Evolutionary conservation across 2,329 filamentous ascomycete species (phyloP).

Genomic region (Biscogniauxia marginata): DNA sequence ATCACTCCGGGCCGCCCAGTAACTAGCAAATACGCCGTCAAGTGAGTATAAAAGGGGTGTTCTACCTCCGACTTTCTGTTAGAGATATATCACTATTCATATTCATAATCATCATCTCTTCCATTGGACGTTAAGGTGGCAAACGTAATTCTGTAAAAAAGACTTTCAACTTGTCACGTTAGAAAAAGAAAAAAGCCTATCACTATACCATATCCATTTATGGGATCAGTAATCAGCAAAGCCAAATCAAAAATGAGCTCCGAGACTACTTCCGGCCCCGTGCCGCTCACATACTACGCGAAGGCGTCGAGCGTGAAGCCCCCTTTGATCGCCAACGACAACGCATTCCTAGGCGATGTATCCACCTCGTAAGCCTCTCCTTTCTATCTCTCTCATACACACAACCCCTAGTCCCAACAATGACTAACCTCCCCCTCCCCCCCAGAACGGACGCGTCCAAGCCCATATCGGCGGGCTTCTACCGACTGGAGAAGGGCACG

Average conservation of each 20-base stretch:
- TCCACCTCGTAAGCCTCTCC: slow-evolving; percentile 44
- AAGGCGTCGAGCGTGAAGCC: slow-evolving; percentile 63
- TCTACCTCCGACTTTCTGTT: not conserved
- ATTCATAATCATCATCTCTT: too few species aligned
- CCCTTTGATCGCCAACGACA: slow-evolving; percentile 65
- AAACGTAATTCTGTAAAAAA: not conserved
- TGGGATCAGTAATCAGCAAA: slow-evolving; percentile 20
- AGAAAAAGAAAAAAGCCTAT: not conserved
- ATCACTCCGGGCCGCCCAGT: not conserved
- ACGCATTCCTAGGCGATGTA: slow-evolving; percentile 66
- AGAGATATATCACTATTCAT: too few species aligned
- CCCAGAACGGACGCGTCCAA: slow-evolving; percentile 54
- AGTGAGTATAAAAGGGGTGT: not conserved
- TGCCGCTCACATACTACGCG: slow-evolving; percentile 43
- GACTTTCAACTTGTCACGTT: not conserved
- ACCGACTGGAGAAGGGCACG: slow-evolving; percentile 65
- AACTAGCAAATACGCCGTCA: not conserved
- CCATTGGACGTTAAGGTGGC: not conserved
- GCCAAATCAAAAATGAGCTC: slow-evolving; percentile 13
- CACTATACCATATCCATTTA: not conserved
- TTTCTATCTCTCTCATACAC: not conserved
- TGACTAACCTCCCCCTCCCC: slow-evolving; percentile 31
- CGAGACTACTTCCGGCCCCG: slow-evolving; percentile 6
- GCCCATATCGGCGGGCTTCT: slow-evolving; percentile 64
- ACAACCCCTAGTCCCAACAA: not conserved